Evolutionary conservation across 495 filamentous ascomycete genomes (phyloP).

Genomic region (Talaromyces wortmannii): DNA sequence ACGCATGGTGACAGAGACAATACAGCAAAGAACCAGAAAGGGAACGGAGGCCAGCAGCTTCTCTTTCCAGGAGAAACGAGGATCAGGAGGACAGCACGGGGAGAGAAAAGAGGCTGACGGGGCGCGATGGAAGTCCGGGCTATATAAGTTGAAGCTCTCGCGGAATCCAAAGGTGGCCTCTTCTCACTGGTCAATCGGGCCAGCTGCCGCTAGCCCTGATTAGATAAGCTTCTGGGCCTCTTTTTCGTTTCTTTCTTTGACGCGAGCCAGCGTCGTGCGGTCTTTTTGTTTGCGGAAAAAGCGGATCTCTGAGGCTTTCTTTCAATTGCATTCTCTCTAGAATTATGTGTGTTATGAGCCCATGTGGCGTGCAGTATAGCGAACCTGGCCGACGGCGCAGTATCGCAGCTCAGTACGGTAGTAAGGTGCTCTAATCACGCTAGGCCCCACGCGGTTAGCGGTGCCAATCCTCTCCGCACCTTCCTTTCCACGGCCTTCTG

Average conservation of each 20-base stretch:
- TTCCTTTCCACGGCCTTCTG: not conserved
- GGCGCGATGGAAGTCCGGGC: conserved; percentile 5
- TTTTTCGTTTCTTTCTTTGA: too few species aligned
- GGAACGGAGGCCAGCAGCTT: conserved; percentile 16
- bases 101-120: conserved; percentile 1
- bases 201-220: not conserved
- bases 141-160: conserved; percentile 12
- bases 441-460: not conserved
- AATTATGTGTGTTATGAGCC: too few species aligned
- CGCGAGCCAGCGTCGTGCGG: too few species aligned
- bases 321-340: too few species aligned
- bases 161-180: conserved; percentile 24
- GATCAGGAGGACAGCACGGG: not conserved
- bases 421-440: not conserved
- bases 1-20: conserved; percentile 55
- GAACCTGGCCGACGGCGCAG: too few species aligned
- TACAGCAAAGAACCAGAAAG: conserved; percentile 16
- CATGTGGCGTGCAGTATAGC: too few species aligned
- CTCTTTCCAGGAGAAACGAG: conserved; percentile 10
- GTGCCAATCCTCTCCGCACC: not conserved
- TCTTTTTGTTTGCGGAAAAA: too few species aligned
- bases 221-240: not conserved
- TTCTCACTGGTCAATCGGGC: conserved; percentile 2
- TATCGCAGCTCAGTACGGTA: too few species aligned
- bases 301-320: too few species aligned